Base-by-base conservation (phyloP, 805 yeast species). In the Candida easanensis region DNA sequence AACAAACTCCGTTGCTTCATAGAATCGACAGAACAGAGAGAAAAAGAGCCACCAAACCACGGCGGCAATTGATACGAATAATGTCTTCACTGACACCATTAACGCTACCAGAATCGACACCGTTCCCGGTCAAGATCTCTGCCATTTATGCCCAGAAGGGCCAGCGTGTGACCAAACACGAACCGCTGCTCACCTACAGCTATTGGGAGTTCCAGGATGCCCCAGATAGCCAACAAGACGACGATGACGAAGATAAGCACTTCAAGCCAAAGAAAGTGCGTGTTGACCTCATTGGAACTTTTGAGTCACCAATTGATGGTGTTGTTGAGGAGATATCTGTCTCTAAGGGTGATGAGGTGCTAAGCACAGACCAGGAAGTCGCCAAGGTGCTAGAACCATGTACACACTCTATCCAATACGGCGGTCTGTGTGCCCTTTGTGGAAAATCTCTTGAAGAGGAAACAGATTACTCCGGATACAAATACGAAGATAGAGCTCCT, bases 401-500 rank as follows among this genome's bases (percentile, higher is more conserved):
- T 58, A 74, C 88, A 11, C 99, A 93, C 64, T 79, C 91, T 1
- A 89, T 93, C 21, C 97, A 93, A 53, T 93, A 84, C 58, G 96
- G 95, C 13, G 98, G 98, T 0, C 71, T 91, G 33, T 91, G 99
- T 68, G 97, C 97, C 0, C 64, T 88, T 17, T 91, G 99, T 62
- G 98, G 98, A 5, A 79, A 79, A 45, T 77, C 86, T 7, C 75
- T 93, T 9, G 84, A 76, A 39, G 75, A 69, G 20, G 85, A 78
- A 45, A 83, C 79, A 38, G 97, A 90, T 60, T 88, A 88, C 57
- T 67, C 82, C 3, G 89, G 90, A 5, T 62, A 54, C 27, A 54
- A 58, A 26, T 48, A 53, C 35, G 77, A 77, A 47, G 87, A 82
- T 46, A 65, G 96, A 22, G 95, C 96, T 14, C 85, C 91, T 1